These are phyloP conservation scores for Grammothele lineata DNA, from an alignment of 768 basidiomycete genomes.

Conservation along the genomic window DNA sequence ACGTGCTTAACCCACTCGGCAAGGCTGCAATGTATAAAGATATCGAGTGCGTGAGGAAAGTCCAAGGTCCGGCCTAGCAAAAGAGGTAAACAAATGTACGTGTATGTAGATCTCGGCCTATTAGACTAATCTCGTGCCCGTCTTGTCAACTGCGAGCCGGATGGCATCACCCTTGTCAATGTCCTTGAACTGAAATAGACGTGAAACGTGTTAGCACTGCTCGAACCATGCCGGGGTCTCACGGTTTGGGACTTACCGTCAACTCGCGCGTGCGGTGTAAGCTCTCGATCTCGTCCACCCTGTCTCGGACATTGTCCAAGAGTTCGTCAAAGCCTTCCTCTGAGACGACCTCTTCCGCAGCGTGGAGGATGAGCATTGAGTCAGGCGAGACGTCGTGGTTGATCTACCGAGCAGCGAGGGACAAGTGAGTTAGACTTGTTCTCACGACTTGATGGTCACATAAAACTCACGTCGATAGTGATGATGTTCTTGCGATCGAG, in stretches of 20 bases:
- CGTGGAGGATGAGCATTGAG: conserved; percentile 70
- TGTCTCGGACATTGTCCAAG: conserved; percentile 63
- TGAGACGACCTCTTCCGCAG: conserved; percentile 64
- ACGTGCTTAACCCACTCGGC: too few species aligned
- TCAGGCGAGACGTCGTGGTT: conserved; percentile 77
- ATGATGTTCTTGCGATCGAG: conserved; percentile 72
- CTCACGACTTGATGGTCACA: neutral
- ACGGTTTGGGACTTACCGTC: conserved; percentile 43
- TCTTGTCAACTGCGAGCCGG: conserved; percentile 55
- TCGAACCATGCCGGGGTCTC: neutral
- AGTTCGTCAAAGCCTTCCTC: conserved; percentile 80
- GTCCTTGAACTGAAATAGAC: conserved; percentile 37
- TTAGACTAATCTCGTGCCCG: conserved; percentile 32
- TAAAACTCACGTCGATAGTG: conserved; percentile 62
- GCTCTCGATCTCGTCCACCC: conserved; percentile 87
- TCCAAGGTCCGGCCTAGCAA: too few species aligned
- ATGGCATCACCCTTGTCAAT: conserved; percentile 35
- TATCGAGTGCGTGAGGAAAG: too few species aligned
- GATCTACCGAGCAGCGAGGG: conserved; percentile 36
- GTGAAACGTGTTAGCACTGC: conserved; percentile 1
- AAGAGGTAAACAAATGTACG: too few species aligned
- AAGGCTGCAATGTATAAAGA: too few species aligned
- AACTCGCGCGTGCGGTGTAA: conserved; percentile 74
- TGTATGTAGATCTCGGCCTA: too few species aligned
- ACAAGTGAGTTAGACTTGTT: conserved; percentile 3